Percentiles rank a stretch among this genome's conserved stretches.
phyloP scores from a whole-genome alignment of 73 alveolate genomes.

The Paramecium bursaria region DNA sequence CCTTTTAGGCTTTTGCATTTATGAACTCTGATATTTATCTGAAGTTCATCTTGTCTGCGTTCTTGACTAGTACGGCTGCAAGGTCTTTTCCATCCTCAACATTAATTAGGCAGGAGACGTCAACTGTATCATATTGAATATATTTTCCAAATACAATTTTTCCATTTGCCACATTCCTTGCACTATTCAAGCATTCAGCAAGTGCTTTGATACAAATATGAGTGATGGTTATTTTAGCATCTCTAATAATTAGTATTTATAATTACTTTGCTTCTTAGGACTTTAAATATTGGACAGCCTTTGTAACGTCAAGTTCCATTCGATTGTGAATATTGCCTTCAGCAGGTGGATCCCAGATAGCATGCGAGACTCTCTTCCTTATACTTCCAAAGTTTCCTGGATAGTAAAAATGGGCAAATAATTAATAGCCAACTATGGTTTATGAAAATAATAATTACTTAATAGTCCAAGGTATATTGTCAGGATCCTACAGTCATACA shows the following conservation, averaged over 20 bases:
- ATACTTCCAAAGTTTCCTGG: background rate
- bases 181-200: constrained; percentile 12
- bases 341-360: constrained; percentile 30
- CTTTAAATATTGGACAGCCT: background rate
- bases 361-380: constrained; percentile 11
- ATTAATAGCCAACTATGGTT: too few relatives aligned
- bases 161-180: constrained; percentile 27
- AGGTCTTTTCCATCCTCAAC: constrained; percentile 53
- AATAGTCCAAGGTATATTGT: too few relatives aligned
- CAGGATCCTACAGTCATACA: too few relatives aligned
- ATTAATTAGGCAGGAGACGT: constrained; percentile 52
- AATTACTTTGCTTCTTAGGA: background rate
- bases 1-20: constrained; percentile 11
- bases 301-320: constrained; percentile 24
- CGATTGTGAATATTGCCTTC: constrained; percentile 17
- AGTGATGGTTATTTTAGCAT: constrained; percentile 22
- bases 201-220: constrained; percentile 49
- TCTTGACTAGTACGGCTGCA: constrained; percentile 17
- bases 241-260: background rate
- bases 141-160: constrained; percentile 54
- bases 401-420: too few relatives aligned
- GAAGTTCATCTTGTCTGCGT: constrained; percentile 3
- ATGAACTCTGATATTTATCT: constrained; percentile 8
- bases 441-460: too few relatives aligned
- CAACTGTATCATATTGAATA: constrained; percentile 60